Evolutionary conservation across 352 stramenopile species (phyloP).

Genomic region (Phytophthora aleatoria): DNA sequence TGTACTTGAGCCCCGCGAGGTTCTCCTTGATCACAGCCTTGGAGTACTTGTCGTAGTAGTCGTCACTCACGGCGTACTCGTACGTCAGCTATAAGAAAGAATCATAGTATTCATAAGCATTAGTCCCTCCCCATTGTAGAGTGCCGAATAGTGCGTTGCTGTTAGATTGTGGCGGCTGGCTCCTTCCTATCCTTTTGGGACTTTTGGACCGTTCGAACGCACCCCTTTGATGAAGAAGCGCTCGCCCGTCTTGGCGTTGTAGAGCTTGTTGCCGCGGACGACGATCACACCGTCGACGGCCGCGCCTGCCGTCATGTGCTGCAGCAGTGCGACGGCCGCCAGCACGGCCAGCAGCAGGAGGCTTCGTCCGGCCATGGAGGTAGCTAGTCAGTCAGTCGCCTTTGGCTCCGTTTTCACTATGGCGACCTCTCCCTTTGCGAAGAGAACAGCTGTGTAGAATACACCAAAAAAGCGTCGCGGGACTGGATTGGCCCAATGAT

Average conservation of each 20-base stretch:
- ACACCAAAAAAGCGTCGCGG: constrained; percentile 22
- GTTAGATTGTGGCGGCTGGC: constrained; percentile 8
- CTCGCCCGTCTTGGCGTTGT: constrained; percentile 79
- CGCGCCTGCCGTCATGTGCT: constrained; percentile 16
- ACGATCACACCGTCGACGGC: constrained; percentile 60
- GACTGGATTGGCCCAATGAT: too few species aligned
- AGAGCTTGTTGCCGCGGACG: constrained; percentile 89
- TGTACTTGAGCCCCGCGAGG: constrained; percentile 78
- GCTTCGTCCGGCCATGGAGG: constrained; percentile 26
- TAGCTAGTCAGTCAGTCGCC: constrained; percentile 17
- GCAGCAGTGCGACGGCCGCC: constrained; percentile 23
- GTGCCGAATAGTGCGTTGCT: constrained; percentile 22
- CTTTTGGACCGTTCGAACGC: constrained; percentile 29
- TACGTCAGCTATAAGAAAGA: constrained; percentile 68
- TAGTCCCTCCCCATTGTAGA: constrained; percentile 5
- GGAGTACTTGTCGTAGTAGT: constrained; percentile 86
- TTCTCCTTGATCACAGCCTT: constrained; percentile 71
- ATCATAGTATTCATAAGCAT: constrained; percentile 6
- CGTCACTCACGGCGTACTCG: constrained; percentile 87
- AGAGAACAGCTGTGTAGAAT: constrained; percentile 11
- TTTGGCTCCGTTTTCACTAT: constrained; percentile 20
- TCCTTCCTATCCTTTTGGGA: constrained; percentile 23
- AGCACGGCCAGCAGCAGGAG: constrained; percentile 30
- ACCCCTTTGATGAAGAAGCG: constrained; percentile 90
- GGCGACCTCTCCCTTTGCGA: constrained; percentile 1